Conservation (phyloP, 768 basidiomycete species). For the Tremella yokohamensis region DNA sequence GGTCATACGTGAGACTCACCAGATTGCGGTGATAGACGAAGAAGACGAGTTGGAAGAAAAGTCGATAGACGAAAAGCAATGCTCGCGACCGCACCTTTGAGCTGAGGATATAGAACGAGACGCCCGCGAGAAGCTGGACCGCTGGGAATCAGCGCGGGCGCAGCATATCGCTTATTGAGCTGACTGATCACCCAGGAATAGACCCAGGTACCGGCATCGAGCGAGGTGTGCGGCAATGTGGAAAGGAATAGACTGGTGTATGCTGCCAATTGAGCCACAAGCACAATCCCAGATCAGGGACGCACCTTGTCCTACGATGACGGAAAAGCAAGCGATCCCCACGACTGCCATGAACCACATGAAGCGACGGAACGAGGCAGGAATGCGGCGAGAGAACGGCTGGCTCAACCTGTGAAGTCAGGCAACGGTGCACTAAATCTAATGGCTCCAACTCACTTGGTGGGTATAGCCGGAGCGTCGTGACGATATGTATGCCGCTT, state of each 20-base stretch:
- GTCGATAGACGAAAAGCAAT: constrained; percentile 53
- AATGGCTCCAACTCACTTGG: constrained; percentile 46
- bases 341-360: constrained; percentile 54
- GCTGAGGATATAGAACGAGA: constrained; percentile 51
- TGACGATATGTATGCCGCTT: constrained; percentile 52
- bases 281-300: background rate
- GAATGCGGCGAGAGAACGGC: constrained; percentile 49
- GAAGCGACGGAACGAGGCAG: constrained; percentile 53
- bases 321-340: constrained; percentile 51
- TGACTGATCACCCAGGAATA: constrained; percentile 52
- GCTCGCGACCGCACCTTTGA: constrained; percentile 52
- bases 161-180: background rate
- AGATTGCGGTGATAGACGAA: constrained; percentile 49
- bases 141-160: constrained; percentile 23
- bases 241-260: constrained; percentile 53
- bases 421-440: background rate
- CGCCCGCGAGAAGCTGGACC: constrained; percentile 43
- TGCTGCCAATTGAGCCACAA: constrained; percentile 23
- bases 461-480: constrained; percentile 45
- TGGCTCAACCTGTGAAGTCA: constrained; percentile 45
- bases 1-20: constrained; percentile 25
- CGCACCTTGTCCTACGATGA: constrained; percentile 53
- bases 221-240: constrained; percentile 52
- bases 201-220: constrained; percentile 54
- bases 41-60: constrained; percentile 49